These are phyloP conservation scores for Pseudogymnoascus sp. DNA, from an alignment of 2,329 filamentous ascomycete species.

Conservation along the genomic window DNA sequence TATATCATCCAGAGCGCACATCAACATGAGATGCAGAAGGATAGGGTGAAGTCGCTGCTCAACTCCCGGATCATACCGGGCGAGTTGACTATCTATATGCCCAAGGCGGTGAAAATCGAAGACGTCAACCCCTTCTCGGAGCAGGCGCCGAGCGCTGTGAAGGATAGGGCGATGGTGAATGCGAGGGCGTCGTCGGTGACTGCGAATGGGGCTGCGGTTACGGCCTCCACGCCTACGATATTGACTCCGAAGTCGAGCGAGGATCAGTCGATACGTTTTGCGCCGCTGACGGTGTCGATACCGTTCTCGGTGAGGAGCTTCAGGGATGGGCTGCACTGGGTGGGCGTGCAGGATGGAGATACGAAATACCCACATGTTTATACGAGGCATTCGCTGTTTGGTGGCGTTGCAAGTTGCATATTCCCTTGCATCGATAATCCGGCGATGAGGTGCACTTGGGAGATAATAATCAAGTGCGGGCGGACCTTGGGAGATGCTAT, in stretches of 20 bases:
- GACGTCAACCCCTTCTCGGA: slow-evolving; percentile 47
- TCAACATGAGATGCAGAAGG: slow-evolving; percentile 67
- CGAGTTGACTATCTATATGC: slow-evolving; percentile 50
- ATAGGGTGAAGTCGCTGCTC: slow-evolving; percentile 43
- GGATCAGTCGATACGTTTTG: slow-evolving; percentile 38
- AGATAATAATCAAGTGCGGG: slow-evolving; percentile 77
- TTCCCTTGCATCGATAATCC: slow-evolving; percentile 92
- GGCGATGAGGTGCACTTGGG: slow-evolving; percentile 74
- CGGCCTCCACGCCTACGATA: slow-evolving; percentile 17
- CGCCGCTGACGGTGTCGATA: slow-evolving; percentile 56
- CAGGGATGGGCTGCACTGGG: slow-evolving; percentile 84
- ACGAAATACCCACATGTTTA: slow-evolving; percentile 84
- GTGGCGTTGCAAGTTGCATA: slow-evolving; percentile 73
- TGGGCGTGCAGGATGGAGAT: slow-evolving; percentile 73
- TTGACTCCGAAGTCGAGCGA: slow-evolving; percentile 27
- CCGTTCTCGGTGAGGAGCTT: slow-evolving; percentile 70
- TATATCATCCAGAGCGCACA: slow-evolving; percentile 57
- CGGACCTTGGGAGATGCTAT: slow-evolving; percentile 76
- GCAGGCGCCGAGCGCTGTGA: slow-evolving; percentile 37
- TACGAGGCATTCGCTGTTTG: slow-evolving; percentile 69
- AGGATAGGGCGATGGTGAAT: slow-evolving; percentile 33
- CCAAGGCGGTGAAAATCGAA: slow-evolving; percentile 52
- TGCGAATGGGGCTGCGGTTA: slow-evolving; percentile 14
- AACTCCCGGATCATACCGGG: slow-evolving; percentile 37
- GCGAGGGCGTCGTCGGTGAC: slow-evolving; percentile 15